Evolutionary conservation across 768 basidiomycete species (phyloP), one percentile per base, ranked within the genome.

Genomic region (Nidula microcarpa): DNA sequence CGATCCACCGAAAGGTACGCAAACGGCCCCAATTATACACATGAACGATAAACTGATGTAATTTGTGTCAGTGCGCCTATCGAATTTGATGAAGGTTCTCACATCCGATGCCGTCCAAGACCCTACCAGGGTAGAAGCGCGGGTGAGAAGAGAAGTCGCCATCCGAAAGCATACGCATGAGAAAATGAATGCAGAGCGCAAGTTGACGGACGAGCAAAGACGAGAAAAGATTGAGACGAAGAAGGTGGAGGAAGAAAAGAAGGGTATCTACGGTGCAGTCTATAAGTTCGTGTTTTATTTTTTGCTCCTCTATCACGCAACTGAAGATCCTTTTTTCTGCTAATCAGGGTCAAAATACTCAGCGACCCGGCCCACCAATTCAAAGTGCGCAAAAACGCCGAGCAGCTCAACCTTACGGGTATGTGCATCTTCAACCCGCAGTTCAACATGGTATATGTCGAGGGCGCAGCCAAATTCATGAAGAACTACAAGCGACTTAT

Each of bases 101-200:
- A 98, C 97, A 0, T 91, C 91, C 7, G 94, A 98, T 62, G 96
- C 95, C 0, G 87, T 99, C 23, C 91, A 94, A 80, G 97, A 98
- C 66, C 97, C 97, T 0, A 99, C 97, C 2, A 86, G 94, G 49
- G 93, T 99, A 3, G 97, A 99, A 68, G 96, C 96, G 5, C 88
- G 92, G 33, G 95, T 99, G 11, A 79, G 94, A 45, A 79, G 91
- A 34, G 97, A 99, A 67, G 96, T 98, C 32, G 90, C 91, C 0
- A 88, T 87, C 76, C 81, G 97, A 57, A 88, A 88, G 62, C 86
- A 93, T 58, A 79, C 75, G 6, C 97, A 99, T 66, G 92, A 97
- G 65, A 91, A 93, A 78, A 91, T 89, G 82, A 99, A 99, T 60
- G 75, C 84, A 4, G 91, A 92, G 65, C 85, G 95, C 45, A 94